Evolutionary conservation across 768 basidiomycete genomes (phyloP).

Genomic region (Phlegmacium glaucopus): DNA sequence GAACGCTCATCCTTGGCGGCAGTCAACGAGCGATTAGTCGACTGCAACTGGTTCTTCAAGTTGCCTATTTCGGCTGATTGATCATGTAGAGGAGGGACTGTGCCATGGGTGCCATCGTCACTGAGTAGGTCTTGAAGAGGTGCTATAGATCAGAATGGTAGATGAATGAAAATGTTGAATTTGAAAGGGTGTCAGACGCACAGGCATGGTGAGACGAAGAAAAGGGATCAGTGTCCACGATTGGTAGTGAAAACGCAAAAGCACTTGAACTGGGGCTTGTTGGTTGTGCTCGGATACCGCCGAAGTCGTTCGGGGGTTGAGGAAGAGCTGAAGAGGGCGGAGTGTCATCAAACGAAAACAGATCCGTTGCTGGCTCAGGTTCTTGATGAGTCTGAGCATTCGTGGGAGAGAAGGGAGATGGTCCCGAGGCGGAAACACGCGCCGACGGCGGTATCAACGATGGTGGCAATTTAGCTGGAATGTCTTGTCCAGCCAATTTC

Average conservation of each 20-base stretch:
- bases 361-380: slow-evolving; percentile 41
- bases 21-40: slow-evolving; percentile 71
- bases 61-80: slow-evolving; percentile 87
- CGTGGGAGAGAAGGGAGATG: slow-evolving; percentile 37
- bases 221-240: slow-evolving; percentile 48
- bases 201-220: slow-evolving; percentile 28
- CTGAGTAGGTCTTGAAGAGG: slow-evolving; percentile 56
- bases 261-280: slow-evolving; percentile 22
- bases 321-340: slow-evolving; percentile 43
- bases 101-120: slow-evolving; percentile 62
- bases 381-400: slow-evolving; percentile 35
- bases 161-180: neutral
- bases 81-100: slow-evolving; percentile 58
- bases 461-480: slow-evolving; percentile 68
- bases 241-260: slow-evolving; percentile 20
- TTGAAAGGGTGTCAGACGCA: slow-evolving; percentile 16
- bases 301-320: slow-evolving; percentile 37
- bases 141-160: slow-evolving; percentile 3
- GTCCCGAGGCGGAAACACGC: slow-evolving; percentile 39
- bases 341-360: slow-evolving; percentile 54
- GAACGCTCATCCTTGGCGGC: slow-evolving; percentile 63
- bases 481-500: slow-evolving; percentile 74
- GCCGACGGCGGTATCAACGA: slow-evolving; percentile 82
- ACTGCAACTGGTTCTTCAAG: slow-evolving; percentile 77
- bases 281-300: slow-evolving; percentile 27